Conservation (phyloP, 1,284 basidiomycete genomes). For the Fomitopsis betulina region DNA sequence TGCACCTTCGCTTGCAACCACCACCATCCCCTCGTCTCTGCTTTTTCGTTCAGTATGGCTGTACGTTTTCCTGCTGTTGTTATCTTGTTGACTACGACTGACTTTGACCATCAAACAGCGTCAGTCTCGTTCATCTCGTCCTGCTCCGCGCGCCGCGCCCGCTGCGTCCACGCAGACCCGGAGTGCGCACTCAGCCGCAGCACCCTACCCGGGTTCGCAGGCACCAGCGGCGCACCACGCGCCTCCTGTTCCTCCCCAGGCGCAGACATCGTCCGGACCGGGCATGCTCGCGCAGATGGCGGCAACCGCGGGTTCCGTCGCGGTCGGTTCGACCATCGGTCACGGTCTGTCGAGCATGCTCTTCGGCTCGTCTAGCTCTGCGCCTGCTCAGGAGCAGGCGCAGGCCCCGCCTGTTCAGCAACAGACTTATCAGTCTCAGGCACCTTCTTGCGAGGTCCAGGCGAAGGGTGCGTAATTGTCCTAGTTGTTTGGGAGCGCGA, state of each 20-base stretch:
- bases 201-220: slow-evolving; percentile 41
- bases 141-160: slow-evolving; percentile 44
- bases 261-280: slow-evolving; percentile 36
- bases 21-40: slow-evolving; percentile 14
- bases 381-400: slow-evolving; percentile 37
- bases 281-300: slow-evolving; percentile 82
- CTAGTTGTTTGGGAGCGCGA: neutral
- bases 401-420: slow-evolving; percentile 40
- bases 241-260: slow-evolving; percentile 24
- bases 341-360: slow-evolving; percentile 84
- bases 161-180: slow-evolving; percentile 41
- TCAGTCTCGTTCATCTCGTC: slow-evolving; percentile 57
- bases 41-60: slow-evolving; percentile 42
- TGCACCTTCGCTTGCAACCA: slow-evolving; percentile 22
- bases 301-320: slow-evolving; percentile 84
- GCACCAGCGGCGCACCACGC: slow-evolving; percentile 36
- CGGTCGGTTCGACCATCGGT: slow-evolving; percentile 78
- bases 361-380: slow-evolving; percentile 53
- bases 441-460: slow-evolving; percentile 60
- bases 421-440: slow-evolving; percentile 32
- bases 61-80: slow-evolving; percentile 36
- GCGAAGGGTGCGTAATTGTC: slow-evolving; percentile 55
- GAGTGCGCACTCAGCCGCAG: slow-evolving; percentile 34
- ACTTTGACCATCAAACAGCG: slow-evolving; percentile 30
- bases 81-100: neutral